Base-by-base conservation (phyloP, 371 early-diverging fungal species). In the Saksenaea vasiformis region DNA sequence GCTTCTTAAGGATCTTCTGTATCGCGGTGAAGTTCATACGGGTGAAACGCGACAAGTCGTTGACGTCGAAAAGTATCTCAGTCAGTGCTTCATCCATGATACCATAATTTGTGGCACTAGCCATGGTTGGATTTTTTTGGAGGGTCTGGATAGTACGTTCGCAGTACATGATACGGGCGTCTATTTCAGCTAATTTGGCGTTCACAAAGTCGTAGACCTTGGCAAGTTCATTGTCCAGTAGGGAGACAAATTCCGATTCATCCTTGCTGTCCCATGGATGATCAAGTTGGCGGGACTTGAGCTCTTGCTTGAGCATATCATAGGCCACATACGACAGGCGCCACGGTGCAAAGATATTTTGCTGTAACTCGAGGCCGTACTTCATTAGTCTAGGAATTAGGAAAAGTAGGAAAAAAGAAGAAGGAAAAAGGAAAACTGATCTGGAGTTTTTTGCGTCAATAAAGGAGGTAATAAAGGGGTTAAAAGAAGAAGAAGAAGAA, bases 11-110 rank as follows among this genome's bases (percentile, higher is more conserved):
- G 38, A 96, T 93, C 81, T 95, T 97, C 70, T 94, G 86, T 70
- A 97, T 95, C 7, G 93, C 99, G 5, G 93, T 90, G 66, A 92
- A 94, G 81, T 98, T 98, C 63, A 97, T 73, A 5, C 96, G 89
- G 1, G 93, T 90, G 73, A 92, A 98, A 72, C 91, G 91, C 31
- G 95, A 89, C 61, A 97, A 81, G 68, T 94, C 93, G 67, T 89
- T 92, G 31, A 94, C 86, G 66, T 96, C 96, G 61, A 83, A 83
- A 0, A 81, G 66, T 3, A 77, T 76, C 56, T 81, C 82, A 17
- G 79, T 78, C 27, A 81, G 54, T 24, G 76, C 78, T 38, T 81
- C 82, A 43, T 78, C 70, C 79, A 81, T 81, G 17, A 73, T 60
- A 11, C 54, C 55, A 73, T 76, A 81, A 43, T 73, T 73, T 43